phyloP scores from a whole-genome alignment of 2,329 filamentous ascomycete species.

The Colletotrichum sp. region DNA sequence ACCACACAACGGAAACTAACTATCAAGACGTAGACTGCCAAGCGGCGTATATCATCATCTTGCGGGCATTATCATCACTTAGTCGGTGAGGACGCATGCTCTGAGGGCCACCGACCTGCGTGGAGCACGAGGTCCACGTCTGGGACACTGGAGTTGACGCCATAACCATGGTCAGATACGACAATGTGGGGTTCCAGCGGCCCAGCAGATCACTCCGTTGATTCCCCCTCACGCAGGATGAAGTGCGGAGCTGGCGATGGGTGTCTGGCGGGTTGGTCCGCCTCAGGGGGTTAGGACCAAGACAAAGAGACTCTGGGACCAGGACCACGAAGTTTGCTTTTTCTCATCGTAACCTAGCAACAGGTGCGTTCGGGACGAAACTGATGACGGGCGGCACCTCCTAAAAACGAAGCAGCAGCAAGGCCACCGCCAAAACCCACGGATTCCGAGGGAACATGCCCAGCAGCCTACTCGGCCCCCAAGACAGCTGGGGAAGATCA shows the following conservation, averaged over 20 bases:
- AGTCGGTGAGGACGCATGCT: neutral
- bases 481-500: neutral
- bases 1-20: neutral
- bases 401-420: neutral
- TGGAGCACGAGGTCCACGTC: slow-evolving; percentile 3
- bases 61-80: too few relatives aligned
- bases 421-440: neutral
- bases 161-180: slow-evolving; percentile 2
- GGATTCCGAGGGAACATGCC: neutral
- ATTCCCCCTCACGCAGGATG: neutral
- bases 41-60: neutral
- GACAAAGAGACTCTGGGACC: neutral
- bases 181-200: slow-evolving; percentile 3
- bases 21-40: neutral
- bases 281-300: neutral
- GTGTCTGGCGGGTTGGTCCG: neutral
- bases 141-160: neutral
- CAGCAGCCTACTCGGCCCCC: neutral
- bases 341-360: neutral
- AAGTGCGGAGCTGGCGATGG: slow-evolving; percentile 9
- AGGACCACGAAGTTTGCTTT: neutral
- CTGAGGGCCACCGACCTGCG: neutral
- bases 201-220: neutral
- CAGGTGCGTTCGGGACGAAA: neutral
- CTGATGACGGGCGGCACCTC: neutral